Evolutionary conservation across 2,329 filamentous ascomycete genomes (phyloP).

Genomic region (Xylaria polymorpha): DNA sequence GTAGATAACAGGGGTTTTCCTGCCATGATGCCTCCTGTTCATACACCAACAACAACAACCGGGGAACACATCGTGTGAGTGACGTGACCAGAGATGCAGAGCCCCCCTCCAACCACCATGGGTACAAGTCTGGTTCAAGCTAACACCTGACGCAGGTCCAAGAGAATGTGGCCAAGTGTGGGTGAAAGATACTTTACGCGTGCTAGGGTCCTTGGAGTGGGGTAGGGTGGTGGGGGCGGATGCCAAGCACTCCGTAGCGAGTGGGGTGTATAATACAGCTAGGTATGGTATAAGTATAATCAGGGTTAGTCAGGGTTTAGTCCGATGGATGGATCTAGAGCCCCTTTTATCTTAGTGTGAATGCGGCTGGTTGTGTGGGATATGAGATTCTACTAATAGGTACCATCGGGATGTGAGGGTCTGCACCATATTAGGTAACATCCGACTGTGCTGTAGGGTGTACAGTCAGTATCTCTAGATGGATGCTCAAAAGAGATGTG

Average conservation of each 20-base stretch:
- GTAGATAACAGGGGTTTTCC: not conserved
- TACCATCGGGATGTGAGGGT: not conserved
- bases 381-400: not conserved
- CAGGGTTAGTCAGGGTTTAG: slow-evolving; percentile 29
- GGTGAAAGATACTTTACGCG: slow-evolving; percentile 10
- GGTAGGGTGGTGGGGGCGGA: slow-evolving; percentile 1
- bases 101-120: slow-evolving; percentile 30
- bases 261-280: not conserved
- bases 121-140: slow-evolving; percentile 16
- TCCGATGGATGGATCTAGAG: slow-evolving; percentile 29
- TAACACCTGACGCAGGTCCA: slow-evolving; percentile 55
- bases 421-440: not conserved
- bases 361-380: slow-evolving; percentile 27
- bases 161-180: slow-evolving; percentile 55
- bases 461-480: not conserved
- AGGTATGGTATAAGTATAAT: not conserved
- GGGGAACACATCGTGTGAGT: slow-evolving; percentile 5
- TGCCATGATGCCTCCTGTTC: not conserved
- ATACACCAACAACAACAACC: not conserved
- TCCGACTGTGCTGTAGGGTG: not conserved
- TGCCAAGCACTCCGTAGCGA: slow-evolving; percentile 18
- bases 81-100: slow-evolving; percentile 32
- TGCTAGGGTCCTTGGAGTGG: slow-evolving; percentile 19
- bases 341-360: not conserved
- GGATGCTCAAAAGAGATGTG: not conserved